Percentiles rank a stretch among this genome's conserved stretches.
These are phyloP conservation scores for Bryoerythrophyllum caledonicum DNA, from an alignment of 225 moss, liverwort and hornwort genomes.

Conservation along the genomic window DNA sequence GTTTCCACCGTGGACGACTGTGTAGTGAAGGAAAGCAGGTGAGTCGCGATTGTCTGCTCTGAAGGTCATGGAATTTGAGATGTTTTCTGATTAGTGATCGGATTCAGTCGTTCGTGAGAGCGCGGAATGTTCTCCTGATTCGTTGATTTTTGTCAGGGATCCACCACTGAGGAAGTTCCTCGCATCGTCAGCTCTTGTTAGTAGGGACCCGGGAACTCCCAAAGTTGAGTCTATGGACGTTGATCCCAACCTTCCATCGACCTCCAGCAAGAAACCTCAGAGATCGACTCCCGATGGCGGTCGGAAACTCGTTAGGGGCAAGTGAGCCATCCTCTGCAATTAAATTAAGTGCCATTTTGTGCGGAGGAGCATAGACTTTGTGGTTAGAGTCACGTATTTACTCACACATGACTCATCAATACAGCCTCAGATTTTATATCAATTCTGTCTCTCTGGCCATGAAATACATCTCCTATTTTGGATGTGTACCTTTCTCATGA, in stretches of 20 bases:
- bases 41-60: conserved; percentile 16
- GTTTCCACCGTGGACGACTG: conserved; percentile 44
- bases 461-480: not conserved
- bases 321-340: conserved; percentile 29
- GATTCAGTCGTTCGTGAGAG: too few relatives aligned
- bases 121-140: not conserved
- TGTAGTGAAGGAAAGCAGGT: conserved; percentile 57
- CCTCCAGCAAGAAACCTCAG: conserved; percentile 49
- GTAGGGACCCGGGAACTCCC: conserved; percentile 28
- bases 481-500: not conserved
- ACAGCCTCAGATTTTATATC: not conserved
- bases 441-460: conserved; percentile 12
- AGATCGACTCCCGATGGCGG: conserved; percentile 43
- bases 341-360: conserved; percentile 14
- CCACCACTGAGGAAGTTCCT: conserved; percentile 43
- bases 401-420: too few relatives aligned
- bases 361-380: conserved; percentile 12
- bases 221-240: conserved; percentile 40
- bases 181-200: conserved; percentile 44
- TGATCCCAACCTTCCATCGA: conserved; percentile 48
- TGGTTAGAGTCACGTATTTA: conserved; percentile 18
- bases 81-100: not conserved
- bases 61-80: not conserved
- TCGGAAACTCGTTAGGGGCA: conserved; percentile 47
- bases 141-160: conserved; percentile 36